These are phyloP conservation scores for Cercophora newfieldiana DNA, from an alignment of 495 filamentous ascomycete genomes.

Conservation along the genomic window DNA sequence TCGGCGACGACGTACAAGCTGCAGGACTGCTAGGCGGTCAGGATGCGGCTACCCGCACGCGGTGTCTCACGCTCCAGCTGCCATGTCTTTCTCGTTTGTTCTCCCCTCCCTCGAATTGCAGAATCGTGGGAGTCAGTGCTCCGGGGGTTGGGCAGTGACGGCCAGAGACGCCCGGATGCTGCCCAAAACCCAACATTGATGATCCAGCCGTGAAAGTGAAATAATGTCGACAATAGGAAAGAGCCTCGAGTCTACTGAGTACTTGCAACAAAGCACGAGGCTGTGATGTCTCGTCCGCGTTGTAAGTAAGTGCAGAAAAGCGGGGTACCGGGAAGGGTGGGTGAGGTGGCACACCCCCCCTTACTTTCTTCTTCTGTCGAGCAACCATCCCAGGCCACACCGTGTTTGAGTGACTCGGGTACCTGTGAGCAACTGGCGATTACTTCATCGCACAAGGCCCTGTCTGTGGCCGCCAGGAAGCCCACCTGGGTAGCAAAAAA, in stretches of 20 bases:
- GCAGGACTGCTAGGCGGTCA: conserved; percentile 23
- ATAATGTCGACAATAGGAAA: neutral
- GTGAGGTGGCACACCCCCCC: conserved; percentile 12
- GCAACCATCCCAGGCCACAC: neutral
- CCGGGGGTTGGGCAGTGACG: conserved; percentile 3
- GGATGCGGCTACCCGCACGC: conserved; percentile 19
- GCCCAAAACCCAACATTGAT: neutral
- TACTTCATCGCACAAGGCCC: neutral
- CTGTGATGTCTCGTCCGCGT: neutral
- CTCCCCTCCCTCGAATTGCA: neutral
- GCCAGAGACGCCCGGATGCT: neutral
- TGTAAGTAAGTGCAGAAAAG: neutral
- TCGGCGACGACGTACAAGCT: conserved; percentile 3
- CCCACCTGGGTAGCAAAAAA: neutral
- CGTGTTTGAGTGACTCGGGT: conserved; percentile 1
- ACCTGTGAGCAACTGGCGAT: conserved; percentile 3
- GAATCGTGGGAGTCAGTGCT: neutral
- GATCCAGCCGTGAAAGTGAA: neutral
- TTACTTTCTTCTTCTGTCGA: neutral
- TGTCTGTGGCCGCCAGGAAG: neutral
- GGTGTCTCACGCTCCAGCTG: conserved; percentile 4
- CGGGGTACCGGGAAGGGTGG: neutral
- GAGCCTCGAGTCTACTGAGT: too few relatives aligned
- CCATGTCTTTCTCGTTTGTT: neutral
- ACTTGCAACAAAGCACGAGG: neutral